phyloP scores from a whole-genome alignment of 108 stramenopile genomes.

The Nitzschia palea region DNA sequence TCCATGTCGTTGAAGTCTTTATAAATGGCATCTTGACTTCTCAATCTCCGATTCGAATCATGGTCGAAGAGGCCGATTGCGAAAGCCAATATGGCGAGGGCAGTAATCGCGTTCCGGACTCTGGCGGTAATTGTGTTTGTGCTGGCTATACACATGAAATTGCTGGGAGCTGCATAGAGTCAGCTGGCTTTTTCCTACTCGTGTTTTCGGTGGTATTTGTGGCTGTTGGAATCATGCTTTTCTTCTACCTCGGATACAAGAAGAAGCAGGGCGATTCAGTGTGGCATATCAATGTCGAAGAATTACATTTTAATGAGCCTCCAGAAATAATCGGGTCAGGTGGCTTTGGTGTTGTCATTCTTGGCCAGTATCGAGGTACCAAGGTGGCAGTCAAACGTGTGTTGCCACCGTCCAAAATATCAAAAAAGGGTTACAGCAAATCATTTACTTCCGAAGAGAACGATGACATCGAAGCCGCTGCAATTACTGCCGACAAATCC shows the following conservation, averaged over 20 bases:
- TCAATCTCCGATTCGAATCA: conserved; percentile 28
- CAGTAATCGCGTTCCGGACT: conserved; percentile 13
- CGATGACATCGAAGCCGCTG: neutral
- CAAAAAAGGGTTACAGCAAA: neutral
- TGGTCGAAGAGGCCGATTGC: conserved; percentile 9
- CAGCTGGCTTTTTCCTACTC: conserved; percentile 1
- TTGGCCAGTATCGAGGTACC: conserved; percentile 42
- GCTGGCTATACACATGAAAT: neutral
- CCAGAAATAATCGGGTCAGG: conserved; percentile 39
- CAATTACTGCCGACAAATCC: neutral
- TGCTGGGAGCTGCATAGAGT: conserved; percentile 1
- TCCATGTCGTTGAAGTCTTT: conserved; percentile 23
- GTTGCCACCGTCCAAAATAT: conserved; percentile 11
- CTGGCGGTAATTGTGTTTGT: conserved; percentile 14
- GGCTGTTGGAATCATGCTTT: neutral
- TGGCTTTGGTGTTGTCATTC: conserved; percentile 41
- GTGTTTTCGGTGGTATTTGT: neutral
- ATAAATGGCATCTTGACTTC: conserved; percentile 26
- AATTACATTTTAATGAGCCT: conserved; percentile 18
- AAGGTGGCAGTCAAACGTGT: conserved; percentile 46
- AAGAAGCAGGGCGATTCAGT: conserved; percentile 4
- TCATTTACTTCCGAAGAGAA: no score
- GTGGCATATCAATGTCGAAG: conserved; percentile 22
- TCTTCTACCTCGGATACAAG: conserved; percentile 8
- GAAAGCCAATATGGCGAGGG: neutral